Evolutionary conservation across 495 filamentous ascomycete genomes (phyloP).

Genomic region (Sphaerosporella brunnea): DNA sequence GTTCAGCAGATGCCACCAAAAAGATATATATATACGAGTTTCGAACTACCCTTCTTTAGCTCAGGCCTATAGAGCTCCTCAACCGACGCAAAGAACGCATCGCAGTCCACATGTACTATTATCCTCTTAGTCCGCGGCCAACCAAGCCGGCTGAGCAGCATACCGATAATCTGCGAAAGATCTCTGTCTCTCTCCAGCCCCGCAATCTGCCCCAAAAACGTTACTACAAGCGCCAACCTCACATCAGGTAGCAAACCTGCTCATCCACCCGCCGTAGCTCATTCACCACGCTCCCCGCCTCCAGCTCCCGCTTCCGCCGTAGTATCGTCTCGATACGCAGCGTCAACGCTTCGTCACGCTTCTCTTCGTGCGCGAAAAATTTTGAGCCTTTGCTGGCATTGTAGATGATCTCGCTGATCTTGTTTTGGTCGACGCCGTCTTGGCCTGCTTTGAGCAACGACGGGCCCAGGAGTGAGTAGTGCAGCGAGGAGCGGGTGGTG

Average conservation of each 20-base stretch:
- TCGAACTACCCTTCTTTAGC: constrained; percentile 46
- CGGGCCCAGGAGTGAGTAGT: constrained; percentile 60
- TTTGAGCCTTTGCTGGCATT: constrained; percentile 93
- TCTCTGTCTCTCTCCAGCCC: constrained; percentile 65
- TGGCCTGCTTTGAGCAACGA: constrained; percentile 90
- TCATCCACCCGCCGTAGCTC: constrained; percentile 66
- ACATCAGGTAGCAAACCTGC: constrained; percentile 27
- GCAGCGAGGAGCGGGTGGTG: constrained; percentile 13
- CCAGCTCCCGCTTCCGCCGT: constrained; percentile 55
- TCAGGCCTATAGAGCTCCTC: constrained; percentile 85
- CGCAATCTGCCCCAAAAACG: constrained; percentile 33
- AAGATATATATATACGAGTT: no score
- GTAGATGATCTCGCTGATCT: constrained; percentile 92
- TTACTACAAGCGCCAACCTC: neutral
- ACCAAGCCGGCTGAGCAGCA: constrained; percentile 5
- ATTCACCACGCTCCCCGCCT: constrained; percentile 51
- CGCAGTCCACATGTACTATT: constrained; percentile 87
- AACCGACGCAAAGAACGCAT: constrained; percentile 94
- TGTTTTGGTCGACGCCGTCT: constrained; percentile 79
- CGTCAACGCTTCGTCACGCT: constrained; percentile 60
- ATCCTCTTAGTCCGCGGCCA: constrained; percentile 40
- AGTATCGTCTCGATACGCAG: constrained; percentile 71
- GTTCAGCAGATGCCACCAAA: constrained; percentile 3
- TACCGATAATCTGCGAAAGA: constrained; percentile 31
- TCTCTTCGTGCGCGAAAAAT: constrained; percentile 86